A percentile compares a stretch with the other conserved stretches of the same genome.
These are phyloP conservation scores for Limonium bicolor DNA, from an alignment of 148 eudicot species.

Conservation along the genomic window DNA sequence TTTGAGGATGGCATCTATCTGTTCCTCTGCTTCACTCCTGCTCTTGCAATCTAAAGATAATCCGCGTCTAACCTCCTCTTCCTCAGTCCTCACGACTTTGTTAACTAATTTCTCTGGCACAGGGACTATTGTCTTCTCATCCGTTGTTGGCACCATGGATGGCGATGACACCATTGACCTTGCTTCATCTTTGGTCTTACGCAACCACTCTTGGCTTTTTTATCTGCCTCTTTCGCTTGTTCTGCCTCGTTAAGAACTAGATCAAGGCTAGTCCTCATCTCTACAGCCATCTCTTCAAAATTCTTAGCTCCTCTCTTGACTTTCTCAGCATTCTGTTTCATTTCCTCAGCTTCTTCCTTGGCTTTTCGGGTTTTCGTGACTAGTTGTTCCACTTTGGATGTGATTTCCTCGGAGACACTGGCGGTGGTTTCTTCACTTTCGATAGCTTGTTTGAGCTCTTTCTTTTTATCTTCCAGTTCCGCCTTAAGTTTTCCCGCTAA, in stretches of 20 bases:
- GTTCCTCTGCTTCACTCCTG: constrained; percentile 28
- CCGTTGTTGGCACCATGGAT: too few species aligned
- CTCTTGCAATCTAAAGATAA: constrained; percentile 55
- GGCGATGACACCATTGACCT: too few species aligned
- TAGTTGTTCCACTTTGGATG: constrained; percentile 19
- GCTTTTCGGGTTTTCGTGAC: constrained; percentile 23
- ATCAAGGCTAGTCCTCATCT: constrained; percentile 28
- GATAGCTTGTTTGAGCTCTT: constrained; percentile 28
- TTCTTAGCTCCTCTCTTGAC: constrained; percentile 27
- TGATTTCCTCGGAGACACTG: constrained; percentile 22
- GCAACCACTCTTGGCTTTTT: constrained; percentile 26
- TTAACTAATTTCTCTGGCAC: constrained; percentile 18
- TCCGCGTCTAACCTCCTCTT: constrained; percentile 40
- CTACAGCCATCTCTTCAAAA: constrained; percentile 13
- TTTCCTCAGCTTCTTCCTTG: constrained; percentile 25
- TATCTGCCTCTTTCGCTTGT: constrained; percentile 46
- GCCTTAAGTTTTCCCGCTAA: constrained; percentile 14
- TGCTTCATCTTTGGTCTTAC: constrained; percentile 12
- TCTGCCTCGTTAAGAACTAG: constrained; percentile 34
- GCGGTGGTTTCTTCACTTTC: constrained; percentile 17
- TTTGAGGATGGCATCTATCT: constrained; percentile 32
- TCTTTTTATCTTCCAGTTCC: constrained; percentile 26
- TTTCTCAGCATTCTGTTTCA: constrained; percentile 11
- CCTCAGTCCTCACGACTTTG: constrained; percentile 21
- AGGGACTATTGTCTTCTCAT: constrained; percentile 22